phyloP scores from a whole-genome alignment of 1,139 yeast species.

The Pichia sorboxylosa region DNA sequence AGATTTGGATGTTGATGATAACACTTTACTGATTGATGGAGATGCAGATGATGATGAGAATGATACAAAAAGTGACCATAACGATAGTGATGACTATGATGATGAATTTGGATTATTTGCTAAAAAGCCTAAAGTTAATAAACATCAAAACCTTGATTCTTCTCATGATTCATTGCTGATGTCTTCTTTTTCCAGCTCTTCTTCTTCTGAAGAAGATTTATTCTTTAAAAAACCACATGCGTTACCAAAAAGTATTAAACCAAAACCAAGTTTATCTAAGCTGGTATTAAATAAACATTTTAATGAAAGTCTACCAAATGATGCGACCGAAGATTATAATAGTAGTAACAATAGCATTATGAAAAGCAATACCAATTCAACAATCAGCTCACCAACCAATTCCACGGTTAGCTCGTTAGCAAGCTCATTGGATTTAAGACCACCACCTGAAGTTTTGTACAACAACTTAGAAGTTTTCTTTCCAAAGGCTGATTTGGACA shows the following conservation, averaged over 20 bases:
- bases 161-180: too few species aligned
- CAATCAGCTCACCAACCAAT: background rate
- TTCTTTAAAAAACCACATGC: constrained; percentile 1
- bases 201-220: constrained; percentile 1
- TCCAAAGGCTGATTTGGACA: constrained; percentile 86
- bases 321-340: background rate
- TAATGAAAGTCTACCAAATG: background rate
- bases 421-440: constrained; percentile 52
- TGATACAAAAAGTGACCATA: constrained; percentile 1
- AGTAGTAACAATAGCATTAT: constrained; percentile 1
- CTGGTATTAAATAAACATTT: background rate
- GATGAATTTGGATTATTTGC: constrained; percentile 12
- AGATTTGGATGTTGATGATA: too few species aligned
- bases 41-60: background rate
- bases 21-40: too few species aligned
- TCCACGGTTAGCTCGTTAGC: constrained; percentile 3
- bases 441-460: constrained; percentile 89
- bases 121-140: constrained; percentile 5
- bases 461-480: constrained; percentile 85
- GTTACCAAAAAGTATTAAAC: background rate
- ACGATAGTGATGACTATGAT: constrained; percentile 3
- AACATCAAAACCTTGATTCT: background rate
- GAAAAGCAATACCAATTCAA: background rate
- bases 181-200: background rate
- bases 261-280: background rate